phyloP scores from a whole-genome alignment of 108 stramenopile species.

The Pseudonitzschia delicatissima region DNA sequence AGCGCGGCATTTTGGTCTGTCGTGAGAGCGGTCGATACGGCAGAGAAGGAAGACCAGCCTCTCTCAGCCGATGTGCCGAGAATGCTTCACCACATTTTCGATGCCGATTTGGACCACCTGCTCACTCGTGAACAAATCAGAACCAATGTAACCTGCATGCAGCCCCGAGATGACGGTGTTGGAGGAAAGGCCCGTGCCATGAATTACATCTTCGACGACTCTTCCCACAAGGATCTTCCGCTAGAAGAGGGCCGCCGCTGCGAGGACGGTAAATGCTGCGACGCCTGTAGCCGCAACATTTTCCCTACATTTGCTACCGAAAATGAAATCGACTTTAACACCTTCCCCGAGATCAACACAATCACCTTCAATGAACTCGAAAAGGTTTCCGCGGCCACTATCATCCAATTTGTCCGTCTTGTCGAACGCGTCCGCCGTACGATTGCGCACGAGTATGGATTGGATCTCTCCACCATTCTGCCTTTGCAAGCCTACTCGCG shows the following conservation, averaged over 20 bases:
- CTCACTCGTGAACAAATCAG: constrained; percentile 20
- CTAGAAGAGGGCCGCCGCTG: constrained; percentile 11
- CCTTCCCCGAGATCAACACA: constrained; percentile 21
- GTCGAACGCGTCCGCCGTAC: constrained; percentile 30
- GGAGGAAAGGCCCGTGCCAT: constrained; percentile 10
- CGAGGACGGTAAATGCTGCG: constrained; percentile 32
- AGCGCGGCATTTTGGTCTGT: constrained; percentile 38
- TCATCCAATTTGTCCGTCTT: constrained; percentile 27
- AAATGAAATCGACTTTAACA: constrained; percentile 10
- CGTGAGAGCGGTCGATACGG: constrained; percentile 29
- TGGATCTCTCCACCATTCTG: constrained; percentile 29
- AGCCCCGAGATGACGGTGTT: constrained; percentile 19
- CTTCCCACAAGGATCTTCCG: constrained; percentile 26
- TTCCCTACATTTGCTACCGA: constrained; percentile 29
- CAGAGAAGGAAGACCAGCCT: constrained; percentile 26
- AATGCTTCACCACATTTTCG: constrained; percentile 43
- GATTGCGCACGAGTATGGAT: constrained; percentile 38
- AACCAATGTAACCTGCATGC: constrained; percentile 37
- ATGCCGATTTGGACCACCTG: constrained; percentile 26
- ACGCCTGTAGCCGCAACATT: constrained; percentile 32
- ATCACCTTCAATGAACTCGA: constrained; percentile 34
- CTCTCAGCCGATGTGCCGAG: constrained; percentile 26
- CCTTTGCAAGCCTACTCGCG: constrained; percentile 39
- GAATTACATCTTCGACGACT: constrained; percentile 38
- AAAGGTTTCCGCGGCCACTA: constrained; percentile 23